Base-by-base conservation (phyloP, 331 rosid genomes). In the Stylosanthes scabra region DNA sequence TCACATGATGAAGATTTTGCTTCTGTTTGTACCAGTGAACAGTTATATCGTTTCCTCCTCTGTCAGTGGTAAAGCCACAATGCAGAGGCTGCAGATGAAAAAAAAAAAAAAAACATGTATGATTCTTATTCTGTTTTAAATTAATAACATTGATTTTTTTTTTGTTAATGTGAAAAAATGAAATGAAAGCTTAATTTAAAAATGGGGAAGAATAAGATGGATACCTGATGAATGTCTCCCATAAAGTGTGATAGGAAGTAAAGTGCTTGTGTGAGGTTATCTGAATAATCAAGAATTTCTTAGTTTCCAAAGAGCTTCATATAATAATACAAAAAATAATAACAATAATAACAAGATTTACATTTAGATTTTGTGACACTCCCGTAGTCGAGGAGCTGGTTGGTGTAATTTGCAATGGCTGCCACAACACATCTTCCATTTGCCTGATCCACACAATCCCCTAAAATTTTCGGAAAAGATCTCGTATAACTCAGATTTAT, bases 151-250 rank as follows among this genome's bases (percentile, higher is more conserved):
- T 31, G 37, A 31, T 31, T 0, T 31, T 31, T 31, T 31, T 2
- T 0, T 31, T 31, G 3, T 31, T 31, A 31, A 31, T 31, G 5
- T 31, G 37, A 31, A 31, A 31, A 31, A 31, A 31, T 31, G 37
- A 31, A 31, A 31, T 31, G 4, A 31, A 5, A 31, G 37, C 3
- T 31, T 3, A 31, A 31, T 31, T 31, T 31, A 31, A 31, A 31
- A 31, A 5, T 31, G 5, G 25, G 25, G 25, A 20, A 20, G 25
- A 1, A 3, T 0, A 4, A 44, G 40, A 28, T 78, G 4, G 7
- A 42, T 70, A 89, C 98, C 96, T 93, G 98, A 82, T 93, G 98
- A 45, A 93, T 75, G 70, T 93, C 98, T 63, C 98, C 98, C 37
- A 89, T 49, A 61, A 90, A 90, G 78, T 93, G 98, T 14, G 98